Evolutionary conservation across 306 rosid species (phyloP).

Genomic region (Notholithocarpus densiflorus): DNA sequence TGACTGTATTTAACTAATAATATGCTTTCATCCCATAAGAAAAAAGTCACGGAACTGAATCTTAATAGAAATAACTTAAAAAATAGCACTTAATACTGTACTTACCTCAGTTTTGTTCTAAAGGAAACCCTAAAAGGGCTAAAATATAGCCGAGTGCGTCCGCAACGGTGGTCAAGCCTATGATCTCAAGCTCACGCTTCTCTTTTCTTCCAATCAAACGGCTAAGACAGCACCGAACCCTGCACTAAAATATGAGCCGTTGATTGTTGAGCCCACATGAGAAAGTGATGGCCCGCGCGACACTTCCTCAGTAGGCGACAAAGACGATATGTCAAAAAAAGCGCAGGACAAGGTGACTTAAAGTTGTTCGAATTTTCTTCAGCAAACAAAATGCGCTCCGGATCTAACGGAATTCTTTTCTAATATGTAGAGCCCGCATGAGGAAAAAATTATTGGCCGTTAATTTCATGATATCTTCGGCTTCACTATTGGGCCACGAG

Average conservation of each 20-base stretch:
- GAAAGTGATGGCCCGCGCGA: not conserved
- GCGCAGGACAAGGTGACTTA: not conserved
- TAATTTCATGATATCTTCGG: not conserved
- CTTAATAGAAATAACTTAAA: too few species aligned
- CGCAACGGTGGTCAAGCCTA: not conserved
- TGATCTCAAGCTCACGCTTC: not conserved
- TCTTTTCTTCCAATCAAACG: not conserved
- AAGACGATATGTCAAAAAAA: slow-evolving; percentile 6
- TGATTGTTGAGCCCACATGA: too few species aligned
- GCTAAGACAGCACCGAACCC: not conserved
- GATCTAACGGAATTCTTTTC: not conserved
- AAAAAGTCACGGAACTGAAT: too few species aligned
- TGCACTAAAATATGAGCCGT: not conserved
- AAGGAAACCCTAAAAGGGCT: not conserved
- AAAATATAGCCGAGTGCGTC: not conserved
- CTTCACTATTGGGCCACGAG: not conserved
- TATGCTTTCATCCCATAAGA: rapidly evolving
- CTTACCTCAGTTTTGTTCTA: not conserved
- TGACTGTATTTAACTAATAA: too few species aligned
- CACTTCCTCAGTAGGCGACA: slow-evolving; percentile 11
- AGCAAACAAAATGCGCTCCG: slow-evolving; percentile 7
- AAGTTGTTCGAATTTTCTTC: not conserved
- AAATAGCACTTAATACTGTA: not conserved
- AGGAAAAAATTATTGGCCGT: not conserved
- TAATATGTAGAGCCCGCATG: too few species aligned